Evolutionary conservation across 2,329 filamentous ascomycete genomes (phyloP), one percentile per base, ranked within the genome.

Genomic region (Penicillium sclerotigenum): DNA sequence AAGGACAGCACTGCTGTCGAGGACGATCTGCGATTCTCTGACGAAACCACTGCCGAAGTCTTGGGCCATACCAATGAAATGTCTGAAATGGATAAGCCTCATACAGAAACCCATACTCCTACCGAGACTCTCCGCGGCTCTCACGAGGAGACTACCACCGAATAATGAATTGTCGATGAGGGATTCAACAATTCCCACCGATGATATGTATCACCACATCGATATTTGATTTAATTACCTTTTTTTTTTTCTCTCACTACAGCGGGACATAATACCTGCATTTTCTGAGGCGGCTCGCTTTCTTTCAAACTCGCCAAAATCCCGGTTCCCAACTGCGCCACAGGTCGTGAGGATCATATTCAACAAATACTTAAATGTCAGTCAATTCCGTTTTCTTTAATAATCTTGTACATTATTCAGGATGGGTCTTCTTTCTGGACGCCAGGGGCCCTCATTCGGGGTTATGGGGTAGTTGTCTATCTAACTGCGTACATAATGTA

Each of bases 1-100:
- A 83, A 88, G 71, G 91, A 96, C 65, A 88, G 87, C n/a, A 84
- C 90, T n/a, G 72, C 83, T 1, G 67, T 96, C 5, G 90, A 93
- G 73, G 87, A 92, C 52, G 92, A 97, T 73, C 78, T 96, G 49
- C 85, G 86, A 70, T 92, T 91, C 72, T 90, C 88, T 20, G 91
- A 96, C 68, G 90, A 94, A 81, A 94, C 88, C 0, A 68, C 87
- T 16, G 84, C 82, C 26, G 90, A 96, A 63, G 87, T 96, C 34
- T 57, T 62, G 5, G 70, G 68, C 34, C 57, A 67, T 13, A 57
- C 60, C 5, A 54, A 61, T 22, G 60, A 65, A 29, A 60, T 61
- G 1, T 51, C 53, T 11, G 45, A 60, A 6, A 60, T 56, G 13
- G 60, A 63, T 28, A 70, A 68, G 48, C 58, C 58, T 29, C 47